Conservation (phyloP, 768 basidiomycete genomes). For the Ramaria sp. region DNA sequence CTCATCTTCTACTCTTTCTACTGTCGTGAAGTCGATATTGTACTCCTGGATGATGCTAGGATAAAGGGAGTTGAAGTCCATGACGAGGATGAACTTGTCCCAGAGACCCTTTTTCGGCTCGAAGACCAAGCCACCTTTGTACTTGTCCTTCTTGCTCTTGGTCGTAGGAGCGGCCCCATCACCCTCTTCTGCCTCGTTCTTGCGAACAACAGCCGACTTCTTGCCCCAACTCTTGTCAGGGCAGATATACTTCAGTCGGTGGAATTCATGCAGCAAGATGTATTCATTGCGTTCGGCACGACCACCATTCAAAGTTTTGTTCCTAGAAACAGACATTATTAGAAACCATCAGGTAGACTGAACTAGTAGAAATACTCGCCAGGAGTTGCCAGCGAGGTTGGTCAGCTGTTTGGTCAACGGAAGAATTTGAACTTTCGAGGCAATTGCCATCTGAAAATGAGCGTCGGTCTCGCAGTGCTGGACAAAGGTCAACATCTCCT, state of each 20-base stretch:
- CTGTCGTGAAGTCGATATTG: slow-evolving; percentile 98
- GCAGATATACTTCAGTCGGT: slow-evolving; percentile 89
- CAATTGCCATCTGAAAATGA: slow-evolving; percentile 95
- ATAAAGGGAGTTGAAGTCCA: slow-evolving; percentile 99
- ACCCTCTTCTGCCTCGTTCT: slow-evolving; percentile 47
- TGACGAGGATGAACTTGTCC: slow-evolving; percentile 95
- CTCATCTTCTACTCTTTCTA: slow-evolving; percentile 58
- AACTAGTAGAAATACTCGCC: slow-evolving; percentile 40
- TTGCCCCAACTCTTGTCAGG: slow-evolving; percentile 90
- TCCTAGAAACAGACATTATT: slow-evolving; percentile 43
- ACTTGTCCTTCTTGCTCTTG: slow-evolving; percentile 79
- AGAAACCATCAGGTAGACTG: background rate
- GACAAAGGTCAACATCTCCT: slow-evolving; percentile 76
- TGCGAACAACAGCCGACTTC: slow-evolving; percentile 42
- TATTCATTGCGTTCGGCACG: slow-evolving; percentile 99
- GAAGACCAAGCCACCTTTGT: slow-evolving; percentile 96
- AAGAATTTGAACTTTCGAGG: slow-evolving; percentile 85
- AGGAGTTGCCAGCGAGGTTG: slow-evolving; percentile 92
- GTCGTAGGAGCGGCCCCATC: slow-evolving; percentile 32
- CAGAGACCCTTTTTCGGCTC: slow-evolving; percentile 92
- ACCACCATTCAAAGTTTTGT: slow-evolving; percentile 92
- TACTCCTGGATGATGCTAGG: slow-evolving; percentile 99
- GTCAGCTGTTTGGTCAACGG: slow-evolving; percentile 91
- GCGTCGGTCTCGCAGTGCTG: slow-evolving; percentile 93
- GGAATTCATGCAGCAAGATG: slow-evolving; percentile 97